Conservation (phyloP, 2,329 filamentous ascomycete species). For the Diaporthe eres region DNA sequence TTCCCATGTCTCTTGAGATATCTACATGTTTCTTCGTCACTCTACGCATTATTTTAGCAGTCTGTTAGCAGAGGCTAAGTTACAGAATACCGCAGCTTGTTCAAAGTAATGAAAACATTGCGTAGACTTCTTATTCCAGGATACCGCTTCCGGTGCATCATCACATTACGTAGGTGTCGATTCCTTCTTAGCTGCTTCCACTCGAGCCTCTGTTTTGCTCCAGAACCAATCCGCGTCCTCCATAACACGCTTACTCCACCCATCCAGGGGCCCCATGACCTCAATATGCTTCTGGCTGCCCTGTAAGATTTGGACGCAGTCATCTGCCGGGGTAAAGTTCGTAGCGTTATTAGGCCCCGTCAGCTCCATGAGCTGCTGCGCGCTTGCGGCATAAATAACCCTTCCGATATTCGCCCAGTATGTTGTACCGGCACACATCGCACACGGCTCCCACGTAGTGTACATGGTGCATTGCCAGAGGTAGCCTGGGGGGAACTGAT, state of each 20-base stretch:
- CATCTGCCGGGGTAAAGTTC: constrained; percentile 3
- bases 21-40: too few relatives aligned
- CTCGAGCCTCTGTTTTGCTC: background rate
- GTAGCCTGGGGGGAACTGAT: background rate
- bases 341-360: constrained; percentile 1
- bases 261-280: background rate
- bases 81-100: too few relatives aligned
- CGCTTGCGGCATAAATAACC: background rate
- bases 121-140: too few relatives aligned
- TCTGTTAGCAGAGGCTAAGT: too few relatives aligned
- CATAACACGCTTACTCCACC: constrained; percentile 2
- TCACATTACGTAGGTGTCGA: background rate
- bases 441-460: constrained; percentile 20
- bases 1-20: too few relatives aligned
- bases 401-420: constrained; percentile 29
- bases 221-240: constrained; percentile 25
- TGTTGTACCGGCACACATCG: constrained; percentile 5
- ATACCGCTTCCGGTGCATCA: too few relatives aligned
- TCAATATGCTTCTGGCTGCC: background rate
- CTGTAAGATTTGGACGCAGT: background rate
- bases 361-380: background rate
- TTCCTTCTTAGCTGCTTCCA: background rate
- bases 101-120: too few relatives aligned
- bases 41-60: too few relatives aligned
- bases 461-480: constrained; percentile 28